These are phyloP conservation scores for Chlorella variabilis DNA, from an alignment of 163 green algal genomes.

Conservation along the genomic window DNA sequence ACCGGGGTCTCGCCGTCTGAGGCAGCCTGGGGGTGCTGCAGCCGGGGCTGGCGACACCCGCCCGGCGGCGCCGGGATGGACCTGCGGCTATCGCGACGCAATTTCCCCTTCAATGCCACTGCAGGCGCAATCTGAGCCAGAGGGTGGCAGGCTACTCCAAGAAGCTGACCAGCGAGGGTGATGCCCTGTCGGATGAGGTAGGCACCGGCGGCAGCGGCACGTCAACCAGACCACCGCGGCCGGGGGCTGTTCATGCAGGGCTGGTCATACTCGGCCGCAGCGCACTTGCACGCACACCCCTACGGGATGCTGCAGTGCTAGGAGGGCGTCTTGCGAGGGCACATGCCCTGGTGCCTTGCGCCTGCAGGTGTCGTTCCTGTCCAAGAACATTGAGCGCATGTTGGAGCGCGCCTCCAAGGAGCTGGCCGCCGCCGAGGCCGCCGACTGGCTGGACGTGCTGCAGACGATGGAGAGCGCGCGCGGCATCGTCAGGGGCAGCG, in stretches of 20 bases:
- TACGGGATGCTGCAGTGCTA: too few relatives aligned
- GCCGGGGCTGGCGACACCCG: too few relatives aligned
- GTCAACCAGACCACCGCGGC: too few relatives aligned
- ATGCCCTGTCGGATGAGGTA: constrained; percentile 74
- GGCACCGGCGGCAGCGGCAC: accelerated
- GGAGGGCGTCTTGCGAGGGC: too few relatives aligned
- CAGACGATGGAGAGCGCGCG: constrained; percentile 53
- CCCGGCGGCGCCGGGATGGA: too few relatives aligned
- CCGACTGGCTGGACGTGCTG: constrained; percentile 17
- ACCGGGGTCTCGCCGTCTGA: background rate
- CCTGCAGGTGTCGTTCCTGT: constrained; percentile 24
- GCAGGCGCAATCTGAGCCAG: constrained; percentile 69
- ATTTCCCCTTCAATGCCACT: too few relatives aligned
- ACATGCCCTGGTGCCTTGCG: background rate
- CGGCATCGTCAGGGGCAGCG: constrained; percentile 54
- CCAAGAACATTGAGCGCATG: constrained; percentile 14
- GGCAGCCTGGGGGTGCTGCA: background rate
- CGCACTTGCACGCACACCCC: too few relatives aligned
- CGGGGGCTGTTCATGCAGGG: too few relatives aligned
- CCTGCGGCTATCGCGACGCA: too few relatives aligned
- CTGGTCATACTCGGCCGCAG: too few relatives aligned
- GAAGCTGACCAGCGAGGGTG: constrained; percentile 62
- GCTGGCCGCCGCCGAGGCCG: background rate
- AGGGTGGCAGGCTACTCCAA: constrained; percentile 66
- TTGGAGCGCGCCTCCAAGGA: constrained; percentile 6